Conservation (phyloP, 1,284 basidiomycete genomes). For the Rhodotorula sp. region DNA sequence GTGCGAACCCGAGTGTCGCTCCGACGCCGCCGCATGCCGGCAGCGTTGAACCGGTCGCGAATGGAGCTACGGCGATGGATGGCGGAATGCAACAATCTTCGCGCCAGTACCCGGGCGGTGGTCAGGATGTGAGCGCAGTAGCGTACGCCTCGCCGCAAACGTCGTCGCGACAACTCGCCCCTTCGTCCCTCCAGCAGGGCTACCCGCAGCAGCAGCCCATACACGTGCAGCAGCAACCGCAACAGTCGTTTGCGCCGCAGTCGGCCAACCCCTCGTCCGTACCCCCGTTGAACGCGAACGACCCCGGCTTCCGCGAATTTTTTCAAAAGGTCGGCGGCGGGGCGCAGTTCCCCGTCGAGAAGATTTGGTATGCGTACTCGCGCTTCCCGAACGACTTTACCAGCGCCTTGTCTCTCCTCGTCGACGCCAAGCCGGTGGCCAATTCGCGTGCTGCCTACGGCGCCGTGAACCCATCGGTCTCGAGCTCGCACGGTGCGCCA, state of each 20-base stretch:
- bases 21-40: constrained; percentile 18
- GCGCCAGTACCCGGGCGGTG: neutral
- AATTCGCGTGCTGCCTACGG: constrained; percentile 3
- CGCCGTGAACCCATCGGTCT: constrained; percentile 4
- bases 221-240: neutral
- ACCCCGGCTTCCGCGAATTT: constrained; percentile 29
- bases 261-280: neutral
- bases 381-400: constrained; percentile 12
- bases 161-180: neutral
- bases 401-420: constrained; percentile 19
- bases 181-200: neutral
- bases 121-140: neutral
- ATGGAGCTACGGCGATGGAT: neutral
- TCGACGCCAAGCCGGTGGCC: constrained; percentile 24
- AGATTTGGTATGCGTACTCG: constrained; percentile 18
- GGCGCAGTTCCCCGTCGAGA: constrained; percentile 13
- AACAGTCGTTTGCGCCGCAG: neutral
- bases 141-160: neutral
- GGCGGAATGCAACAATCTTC: neutral
- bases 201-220: constrained; percentile 3
- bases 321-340: constrained; percentile 12
- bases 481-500: constrained; percentile 6
- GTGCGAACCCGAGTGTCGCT: constrained; percentile 11
- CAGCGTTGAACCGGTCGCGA: constrained; percentile 7
- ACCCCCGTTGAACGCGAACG: neutral